Evolutionary conservation across 345 rosid species (phyloP), one percentile per base, ranked within the genome.

Genomic region (Citrus medica): DNA sequence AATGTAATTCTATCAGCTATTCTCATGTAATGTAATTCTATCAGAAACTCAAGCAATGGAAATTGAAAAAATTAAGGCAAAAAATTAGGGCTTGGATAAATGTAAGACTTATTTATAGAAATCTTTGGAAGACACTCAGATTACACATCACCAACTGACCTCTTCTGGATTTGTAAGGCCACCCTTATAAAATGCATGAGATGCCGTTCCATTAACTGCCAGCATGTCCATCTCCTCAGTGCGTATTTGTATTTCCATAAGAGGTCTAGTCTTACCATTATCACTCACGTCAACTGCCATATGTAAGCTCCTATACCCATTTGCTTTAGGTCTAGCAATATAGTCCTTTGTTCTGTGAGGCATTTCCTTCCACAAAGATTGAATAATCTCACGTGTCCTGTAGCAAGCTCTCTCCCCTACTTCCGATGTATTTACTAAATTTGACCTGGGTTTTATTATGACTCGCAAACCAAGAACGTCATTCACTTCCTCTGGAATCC

Each of bases 251-350:
- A 95, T 90, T 78, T 95, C 99, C 99, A 95, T 92, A 61, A 86
- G 84, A 0, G 99, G 99, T 86, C 88, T 88, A 19, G 75, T 73
- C 83, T 75, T 82, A 79, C 85, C 87, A 42, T 82, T 77, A 69
- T 92, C 92, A 71, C 96, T 93, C 55, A 89, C 92, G 79, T 95
- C 94, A 80, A 93, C 96, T 9, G 97, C 98, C 99, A 95, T 91
- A 75, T 95, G 99, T 63, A 93, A 86, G 76, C 99, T 95, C 84
- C 82, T 87, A 85, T 93, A 95, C 24, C 99, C 98, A 79, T 93
- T 95, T 33, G 77, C 84, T 84, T 93, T 95, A 0, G 99, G 99
- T 84, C 80, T 74, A 64, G 90, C 87, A 62, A 93, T 92, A 76
- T 95, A 95, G 81, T 95, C 98, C 84, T 95, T 95, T 2, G 93